Percentiles rank a stretch among this genome's conserved stretches.
Evolutionary conservation across 768 basidiomycete genomes (phyloP).

Genomic region (Amanita rubescens): DNA sequence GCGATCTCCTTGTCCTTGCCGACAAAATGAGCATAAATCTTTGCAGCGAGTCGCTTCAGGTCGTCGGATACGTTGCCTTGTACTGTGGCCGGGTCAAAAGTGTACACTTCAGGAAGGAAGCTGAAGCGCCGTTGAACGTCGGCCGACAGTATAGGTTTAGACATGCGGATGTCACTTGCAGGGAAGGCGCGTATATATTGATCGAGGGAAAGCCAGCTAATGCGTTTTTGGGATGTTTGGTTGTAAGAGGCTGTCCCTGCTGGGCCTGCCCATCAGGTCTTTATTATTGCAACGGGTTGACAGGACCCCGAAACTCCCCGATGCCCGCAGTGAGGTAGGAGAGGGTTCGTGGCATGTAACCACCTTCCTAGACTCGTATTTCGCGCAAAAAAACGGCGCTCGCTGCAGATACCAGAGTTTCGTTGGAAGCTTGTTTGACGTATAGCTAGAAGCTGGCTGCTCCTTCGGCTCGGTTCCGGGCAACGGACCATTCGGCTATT

Average conservation of each 20-base stretch:
- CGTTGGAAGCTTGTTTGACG: neutral
- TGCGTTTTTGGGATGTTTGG: too few relatives aligned
- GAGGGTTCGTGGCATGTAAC: neutral
- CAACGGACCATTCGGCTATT: neutral
- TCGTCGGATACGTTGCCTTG: conserved; percentile 26
- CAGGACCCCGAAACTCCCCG: too few relatives aligned
- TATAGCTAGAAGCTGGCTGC: neutral
- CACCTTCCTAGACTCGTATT: neutral
- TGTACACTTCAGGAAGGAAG: neutral
- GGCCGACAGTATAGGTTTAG: neutral
- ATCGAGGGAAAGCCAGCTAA: too few relatives aligned
- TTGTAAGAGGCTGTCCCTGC: too few relatives aligned
- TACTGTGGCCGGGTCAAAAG: conserved; percentile 19
- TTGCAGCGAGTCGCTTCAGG: conserved; percentile 23
- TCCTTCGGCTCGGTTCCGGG: neutral
- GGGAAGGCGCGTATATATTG: neutral
- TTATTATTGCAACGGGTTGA: too few relatives aligned
- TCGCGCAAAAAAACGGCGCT: neutral
- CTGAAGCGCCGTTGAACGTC: neutral
- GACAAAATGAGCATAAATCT: conserved; percentile 23
- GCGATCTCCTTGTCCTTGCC: conserved; percentile 16
- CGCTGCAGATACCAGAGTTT: neutral
- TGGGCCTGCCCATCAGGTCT: too few relatives aligned
- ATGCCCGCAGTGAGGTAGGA: too few relatives aligned
- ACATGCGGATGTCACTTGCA: neutral